Evolutionary conservation across 805 yeast species (phyloP).

Genomic region (Wickerhamiella nectarea): DNA sequence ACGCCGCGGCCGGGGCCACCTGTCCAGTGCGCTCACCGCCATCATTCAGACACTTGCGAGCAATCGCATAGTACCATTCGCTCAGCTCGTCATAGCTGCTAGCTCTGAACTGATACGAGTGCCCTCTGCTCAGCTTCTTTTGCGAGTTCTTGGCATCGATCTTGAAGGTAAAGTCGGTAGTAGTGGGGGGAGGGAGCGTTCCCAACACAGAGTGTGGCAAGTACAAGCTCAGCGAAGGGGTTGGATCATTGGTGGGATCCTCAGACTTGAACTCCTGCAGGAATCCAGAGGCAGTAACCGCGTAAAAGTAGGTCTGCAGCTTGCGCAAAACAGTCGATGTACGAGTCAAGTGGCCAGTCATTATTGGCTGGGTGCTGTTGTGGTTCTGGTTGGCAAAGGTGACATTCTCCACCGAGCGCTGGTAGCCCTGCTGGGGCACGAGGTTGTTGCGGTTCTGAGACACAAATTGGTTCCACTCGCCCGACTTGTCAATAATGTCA

Average conservation of each 20-base stretch:
- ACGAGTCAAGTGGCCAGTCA: constrained; percentile 34
- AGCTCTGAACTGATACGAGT: constrained; percentile 32
- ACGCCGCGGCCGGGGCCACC: not conserved
- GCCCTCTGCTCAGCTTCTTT: constrained; percentile 21
- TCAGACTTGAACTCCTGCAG: constrained; percentile 35
- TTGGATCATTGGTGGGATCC: constrained; percentile 30
- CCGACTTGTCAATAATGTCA: constrained; percentile 26
- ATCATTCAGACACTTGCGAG: constrained; percentile 7
- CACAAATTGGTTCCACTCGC: constrained; percentile 34
- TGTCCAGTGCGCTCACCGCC: not conserved
- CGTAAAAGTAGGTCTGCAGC: constrained; percentile 32
- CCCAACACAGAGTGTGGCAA: constrained; percentile 35
- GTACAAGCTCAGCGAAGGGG: constrained; percentile 33
- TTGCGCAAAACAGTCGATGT: constrained; percentile 32
- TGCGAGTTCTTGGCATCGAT: constrained; percentile 32
- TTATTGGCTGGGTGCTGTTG: constrained; percentile 31
- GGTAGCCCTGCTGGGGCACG: constrained; percentile 24
- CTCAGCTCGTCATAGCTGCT: constrained; percentile 32
- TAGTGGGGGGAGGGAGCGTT: constrained; percentile 21
- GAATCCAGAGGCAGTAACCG: constrained; percentile 33
- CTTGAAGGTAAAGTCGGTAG: constrained; percentile 30
- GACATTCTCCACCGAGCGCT: constrained; percentile 28
- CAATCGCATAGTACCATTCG: constrained; percentile 34
- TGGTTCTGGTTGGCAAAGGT: constrained; percentile 30
- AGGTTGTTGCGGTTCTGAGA: constrained; percentile 24